Base-by-base conservation (phyloP, 2,329 filamentous ascomycete species). In the Pezicula neosporulosa region DNA sequence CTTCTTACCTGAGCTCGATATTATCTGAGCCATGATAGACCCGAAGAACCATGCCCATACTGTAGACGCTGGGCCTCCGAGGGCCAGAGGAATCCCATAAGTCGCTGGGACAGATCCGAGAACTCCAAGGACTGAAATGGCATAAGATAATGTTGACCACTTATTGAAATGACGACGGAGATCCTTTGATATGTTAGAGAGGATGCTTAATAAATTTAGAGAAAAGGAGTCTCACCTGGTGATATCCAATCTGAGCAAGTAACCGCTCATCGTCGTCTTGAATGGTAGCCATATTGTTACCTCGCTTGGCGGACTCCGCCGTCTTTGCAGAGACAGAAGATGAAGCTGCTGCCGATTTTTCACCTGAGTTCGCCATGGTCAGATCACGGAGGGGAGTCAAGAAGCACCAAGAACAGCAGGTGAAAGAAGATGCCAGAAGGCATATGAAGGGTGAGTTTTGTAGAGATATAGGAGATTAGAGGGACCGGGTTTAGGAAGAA, bases 1-100 rank as follows among this genome's bases (percentile, higher is more conserved):
- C 24, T 8, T 18, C 55, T 36, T 62, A 76, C 76, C 76, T 51
- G 81, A 85, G 57, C 77, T 81, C 13, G 80, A 81, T 59, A 85
- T 85, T 56, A 79, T 81, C 64, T 82, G 78, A 33, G 82, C 81
- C 81, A 85, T 85, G 55, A 78, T 69, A 12, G 80, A 83, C 28
- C 82, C 82, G 52, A 84, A 74, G 56, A 83, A 73, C 82, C 83
- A 86, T 49, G 80, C 80, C 82, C 83, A 86, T 36, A 85, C 79
- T 41, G 81, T 81, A 6, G 82, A 82, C 21, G 81, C 81, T 46
- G 83, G 82, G 0, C 83, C 83, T 28, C 83, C 82, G 24, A 80
- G 74, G 28, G 69, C 70, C 54, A 86, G 70, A 1, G 82, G 82
- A 36, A 73, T 75, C 10, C 78, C 79, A 60, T 83, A 83, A 1